Evolutionary conservation across 352 stramenopile species (phyloP).

Genomic region (Phytophthora hibernalis): DNA sequence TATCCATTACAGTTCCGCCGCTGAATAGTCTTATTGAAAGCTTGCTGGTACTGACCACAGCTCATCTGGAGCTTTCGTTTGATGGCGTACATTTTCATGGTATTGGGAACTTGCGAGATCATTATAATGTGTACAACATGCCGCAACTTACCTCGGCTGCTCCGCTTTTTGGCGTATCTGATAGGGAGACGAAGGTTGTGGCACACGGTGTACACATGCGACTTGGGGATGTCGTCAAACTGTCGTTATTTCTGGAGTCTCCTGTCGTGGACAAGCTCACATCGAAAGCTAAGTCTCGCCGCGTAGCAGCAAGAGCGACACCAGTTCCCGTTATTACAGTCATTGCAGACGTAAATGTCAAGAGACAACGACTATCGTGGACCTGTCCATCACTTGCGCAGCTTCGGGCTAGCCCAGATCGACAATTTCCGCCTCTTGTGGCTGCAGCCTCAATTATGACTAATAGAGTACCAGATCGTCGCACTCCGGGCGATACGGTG

Average conservation of each 20-base stretch:
- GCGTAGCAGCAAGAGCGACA: constrained; percentile 2
- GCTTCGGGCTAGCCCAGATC: constrained; percentile 19
- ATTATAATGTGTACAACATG: constrained; percentile 70
- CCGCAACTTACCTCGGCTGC: constrained; percentile 53
- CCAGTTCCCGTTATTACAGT: constrained; percentile 35
- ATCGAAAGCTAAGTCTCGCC: constrained; percentile 12
- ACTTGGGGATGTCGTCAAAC: constrained; percentile 47
- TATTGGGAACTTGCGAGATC: constrained; percentile 52
- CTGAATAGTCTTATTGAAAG: constrained; percentile 42
- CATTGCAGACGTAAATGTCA: constrained; percentile 46
- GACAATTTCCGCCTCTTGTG: constrained; percentile 29
- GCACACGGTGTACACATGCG: constrained; percentile 51
- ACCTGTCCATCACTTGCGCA: constrained; percentile 50
- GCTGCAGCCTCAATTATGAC: constrained; percentile 4
- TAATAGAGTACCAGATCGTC: constrained; percentile 18
- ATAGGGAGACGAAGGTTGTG: constrained; percentile 58
- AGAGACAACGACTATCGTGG: constrained; percentile 59
- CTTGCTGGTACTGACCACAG: constrained; percentile 40
- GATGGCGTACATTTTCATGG: constrained; percentile 56
- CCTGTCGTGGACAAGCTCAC: constrained; percentile 12
- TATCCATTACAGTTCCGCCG: constrained; percentile 58
- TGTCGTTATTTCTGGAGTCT: constrained; percentile 49
- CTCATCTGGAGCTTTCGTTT: constrained; percentile 63
- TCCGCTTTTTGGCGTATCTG: constrained; percentile 54
- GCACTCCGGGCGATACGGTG: not conserved